phyloP scores from a whole-genome alignment of 192 early-diverging fungal species.

The Umbelopsis sp. region DNA sequence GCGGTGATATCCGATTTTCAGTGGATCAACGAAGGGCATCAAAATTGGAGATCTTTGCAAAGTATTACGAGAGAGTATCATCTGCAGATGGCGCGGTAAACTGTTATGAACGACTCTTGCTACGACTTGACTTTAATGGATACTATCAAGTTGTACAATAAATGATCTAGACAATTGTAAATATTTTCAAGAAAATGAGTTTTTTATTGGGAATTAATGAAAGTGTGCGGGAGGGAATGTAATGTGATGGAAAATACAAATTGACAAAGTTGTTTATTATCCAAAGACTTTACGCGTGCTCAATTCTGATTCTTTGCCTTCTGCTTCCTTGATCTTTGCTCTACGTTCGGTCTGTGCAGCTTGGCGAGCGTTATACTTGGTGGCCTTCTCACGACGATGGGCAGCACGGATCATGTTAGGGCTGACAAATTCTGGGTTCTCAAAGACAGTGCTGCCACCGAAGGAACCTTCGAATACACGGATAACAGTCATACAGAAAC shows the following conservation, averaged over 20 bases:
- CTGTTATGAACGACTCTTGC: not conserved
- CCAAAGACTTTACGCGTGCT: slow-evolving; percentile 46
- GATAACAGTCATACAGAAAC: slow-evolving; percentile 93
- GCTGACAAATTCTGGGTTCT: slow-evolving; percentile 85
- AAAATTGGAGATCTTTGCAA: not conserved
- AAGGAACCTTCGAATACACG: slow-evolving; percentile 96
- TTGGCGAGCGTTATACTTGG: slow-evolving; percentile 54
- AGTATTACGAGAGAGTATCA: not conserved
- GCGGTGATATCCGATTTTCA: slow-evolving; percentile 3
- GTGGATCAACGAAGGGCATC: slow-evolving; percentile 2
- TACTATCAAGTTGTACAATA: slow-evolving; percentile 10
- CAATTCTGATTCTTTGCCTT: slow-evolving; percentile 54
- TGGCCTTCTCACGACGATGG: slow-evolving; percentile 46
- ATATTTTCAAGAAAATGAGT: not conserved
- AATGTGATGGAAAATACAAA: not conserved
- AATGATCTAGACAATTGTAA: not conserved
- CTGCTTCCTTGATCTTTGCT: slow-evolving; percentile 48
- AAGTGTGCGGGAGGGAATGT: not conserved
- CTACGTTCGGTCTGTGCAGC: slow-evolving; percentile 43
- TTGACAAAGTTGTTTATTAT: slow-evolving; percentile 20
- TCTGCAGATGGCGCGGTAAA: not conserved
- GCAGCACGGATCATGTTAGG: slow-evolving; percentile 60
- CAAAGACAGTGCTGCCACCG: slow-evolving; percentile 89
- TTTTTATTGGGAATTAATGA: not conserved
- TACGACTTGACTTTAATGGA: slow-evolving; percentile 11